Percentiles rank a stretch among this genome's conserved stretches.
Conservation (phyloP, 441 rosid genomes). For the Jatropha multifida region DNA sequence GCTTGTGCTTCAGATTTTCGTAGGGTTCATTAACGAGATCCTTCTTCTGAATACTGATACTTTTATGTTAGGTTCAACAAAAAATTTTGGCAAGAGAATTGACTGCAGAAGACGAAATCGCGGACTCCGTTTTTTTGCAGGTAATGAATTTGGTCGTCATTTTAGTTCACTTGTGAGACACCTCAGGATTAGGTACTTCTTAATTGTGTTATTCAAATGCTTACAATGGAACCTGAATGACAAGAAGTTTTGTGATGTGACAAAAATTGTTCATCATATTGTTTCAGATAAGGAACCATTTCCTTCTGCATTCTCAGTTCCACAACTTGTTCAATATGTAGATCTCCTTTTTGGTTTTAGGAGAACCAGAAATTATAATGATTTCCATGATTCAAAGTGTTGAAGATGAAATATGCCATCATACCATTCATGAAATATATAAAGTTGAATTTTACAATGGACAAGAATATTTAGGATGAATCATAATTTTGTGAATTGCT, state of each 20-base stretch:
- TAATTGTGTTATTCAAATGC: neutral
- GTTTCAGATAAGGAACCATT: neutral
- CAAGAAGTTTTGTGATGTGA: neutral
- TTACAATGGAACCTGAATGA: neutral
- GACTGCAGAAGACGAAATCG: constrained; percentile 88
- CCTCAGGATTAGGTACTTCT: neutral
- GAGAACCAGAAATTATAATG: neutral
- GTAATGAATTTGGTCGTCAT: constrained; percentile 21
- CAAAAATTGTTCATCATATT: neutral
- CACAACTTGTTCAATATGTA: neutral
- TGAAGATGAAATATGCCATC: neutral
- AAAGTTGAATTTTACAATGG: neutral
- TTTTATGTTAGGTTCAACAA: constrained; percentile 62
- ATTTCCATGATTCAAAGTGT: neutral
- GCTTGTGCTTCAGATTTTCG: constrained; percentile 5
- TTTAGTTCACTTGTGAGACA: neutral
- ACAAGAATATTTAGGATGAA: neutral
- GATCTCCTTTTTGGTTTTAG: neutral
- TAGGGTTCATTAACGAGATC: neutral
- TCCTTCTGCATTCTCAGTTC: neutral
- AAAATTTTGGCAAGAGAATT: constrained; percentile 61
- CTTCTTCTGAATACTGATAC: constrained; percentile 20
- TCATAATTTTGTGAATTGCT: neutral
- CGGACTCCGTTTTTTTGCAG: constrained; percentile 90
- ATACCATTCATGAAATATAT: neutral